phyloP scores from a whole-genome alignment of 2,329 filamentous ascomycete genomes.

The Byssoonygena ceratinophila region DNA sequence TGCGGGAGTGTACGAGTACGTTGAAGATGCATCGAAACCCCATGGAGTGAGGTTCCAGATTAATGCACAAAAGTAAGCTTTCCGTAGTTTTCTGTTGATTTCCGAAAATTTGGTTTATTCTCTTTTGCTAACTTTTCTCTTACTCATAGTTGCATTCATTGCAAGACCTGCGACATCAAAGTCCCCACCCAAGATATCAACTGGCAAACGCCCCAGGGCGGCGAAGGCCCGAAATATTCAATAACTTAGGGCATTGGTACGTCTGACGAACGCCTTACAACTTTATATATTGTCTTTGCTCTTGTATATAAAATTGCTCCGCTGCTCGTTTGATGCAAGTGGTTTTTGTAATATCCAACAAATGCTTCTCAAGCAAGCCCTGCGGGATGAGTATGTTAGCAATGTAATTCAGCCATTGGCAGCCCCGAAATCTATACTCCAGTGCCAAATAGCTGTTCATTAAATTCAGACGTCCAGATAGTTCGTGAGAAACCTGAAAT shows the following conservation, averaged over 20 bases:
- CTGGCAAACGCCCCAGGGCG: slow-evolving; percentile 89
- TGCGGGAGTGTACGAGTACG: slow-evolving; percentile 94
- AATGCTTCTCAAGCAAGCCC: not conserved
- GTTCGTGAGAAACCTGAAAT: too few species aligned
- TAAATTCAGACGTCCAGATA: not conserved
- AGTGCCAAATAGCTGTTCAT: not conserved
- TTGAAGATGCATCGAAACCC: slow-evolving; percentile 79
- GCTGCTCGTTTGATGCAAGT: not conserved
- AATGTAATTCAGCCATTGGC: not conserved
- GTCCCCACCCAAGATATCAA: slow-evolving; percentile 95
- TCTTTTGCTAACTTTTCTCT: not conserved
- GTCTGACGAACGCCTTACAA: too few species aligned
- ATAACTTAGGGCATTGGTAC: slow-evolving; percentile 44
- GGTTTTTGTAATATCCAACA: too few species aligned
- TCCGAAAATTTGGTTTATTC: not conserved
- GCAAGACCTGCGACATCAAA: slow-evolving; percentile 99
- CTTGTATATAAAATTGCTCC: slow-evolving; percentile 6
- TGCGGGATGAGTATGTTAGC: not conserved
- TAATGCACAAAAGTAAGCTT: slow-evolving; percentile 84
- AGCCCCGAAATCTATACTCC: not conserved
- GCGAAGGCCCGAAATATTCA: slow-evolving; percentile 59
- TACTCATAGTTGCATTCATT: slow-evolving; percentile 75
- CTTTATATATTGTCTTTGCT: not conserved
- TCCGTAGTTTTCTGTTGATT: not conserved
- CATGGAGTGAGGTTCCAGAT: slow-evolving; percentile 93